These are phyloP conservation scores for Leishmania braziliensis DNA, from an alignment of 208 protist genomes.

Conservation along the genomic window DNA sequence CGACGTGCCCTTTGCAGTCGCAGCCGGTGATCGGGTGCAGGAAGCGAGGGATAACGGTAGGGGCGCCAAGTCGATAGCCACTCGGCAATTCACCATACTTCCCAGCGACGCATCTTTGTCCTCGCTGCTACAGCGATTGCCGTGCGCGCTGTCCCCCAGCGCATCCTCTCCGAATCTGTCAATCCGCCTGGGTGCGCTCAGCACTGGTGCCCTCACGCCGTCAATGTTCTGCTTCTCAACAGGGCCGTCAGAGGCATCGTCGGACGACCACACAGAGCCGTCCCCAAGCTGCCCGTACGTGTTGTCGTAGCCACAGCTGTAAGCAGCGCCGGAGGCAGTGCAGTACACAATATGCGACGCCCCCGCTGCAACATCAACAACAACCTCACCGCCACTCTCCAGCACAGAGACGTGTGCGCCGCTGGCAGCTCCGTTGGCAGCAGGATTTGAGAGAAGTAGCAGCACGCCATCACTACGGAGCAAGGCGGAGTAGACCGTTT, in stretches of 20 bases:
- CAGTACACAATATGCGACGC: slow-evolving; percentile 82
- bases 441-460: slow-evolving; percentile 16
- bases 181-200: slow-evolving; percentile 42
- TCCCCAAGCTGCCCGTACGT: slow-evolving; percentile 84
- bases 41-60: slow-evolving; percentile 8
- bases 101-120: neutral
- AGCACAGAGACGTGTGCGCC: slow-evolving; percentile 34
- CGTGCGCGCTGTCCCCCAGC: neutral
- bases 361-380: slow-evolving; percentile 77
- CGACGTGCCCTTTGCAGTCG: neutral
- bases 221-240: slow-evolving; percentile 1
- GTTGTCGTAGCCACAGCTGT: slow-evolving; percentile 80
- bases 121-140: neutral
- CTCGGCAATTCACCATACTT: slow-evolving; percentile 3
- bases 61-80: slow-evolving; percentile 12
- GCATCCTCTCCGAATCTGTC: slow-evolving; percentile 36
- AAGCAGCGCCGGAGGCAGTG: slow-evolving; percentile 68
- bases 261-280: slow-evolving; percentile 65
- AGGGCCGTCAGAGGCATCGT: neutral
- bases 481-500: slow-evolving; percentile 25
- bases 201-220: slow-evolving; percentile 7
- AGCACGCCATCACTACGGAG: slow-evolving; percentile 30
- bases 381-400: slow-evolving; percentile 38
- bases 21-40: neutral
- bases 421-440: neutral